These are phyloP conservation scores for Zygoascus hellenicus DNA, from an alignment of 1,139 yeast species.

Conservation along the genomic window DNA sequence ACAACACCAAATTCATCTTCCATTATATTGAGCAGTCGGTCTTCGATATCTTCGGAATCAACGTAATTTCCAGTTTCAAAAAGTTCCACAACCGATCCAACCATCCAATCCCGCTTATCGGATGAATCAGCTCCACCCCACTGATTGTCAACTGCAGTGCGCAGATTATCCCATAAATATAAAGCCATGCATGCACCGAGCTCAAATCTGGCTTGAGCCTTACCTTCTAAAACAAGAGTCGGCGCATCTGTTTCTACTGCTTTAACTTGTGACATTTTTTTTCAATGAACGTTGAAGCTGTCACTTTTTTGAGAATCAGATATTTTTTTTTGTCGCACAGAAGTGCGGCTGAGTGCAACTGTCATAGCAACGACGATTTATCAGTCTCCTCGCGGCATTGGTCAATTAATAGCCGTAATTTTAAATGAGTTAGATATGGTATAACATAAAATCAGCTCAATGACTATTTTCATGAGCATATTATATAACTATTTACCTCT, in stretches of 20 bases:
- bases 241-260: conserved; percentile 27
- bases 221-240: conserved; percentile 50
- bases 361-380: too few species aligned
- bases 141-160: conserved; percentile 85
- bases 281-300: too few species aligned
- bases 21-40: conserved; percentile 81
- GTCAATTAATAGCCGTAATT: too few species aligned
- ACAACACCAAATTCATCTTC: conserved; percentile 88
- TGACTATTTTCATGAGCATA: too few species aligned
- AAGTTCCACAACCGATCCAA: conserved; percentile 74
- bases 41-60: conserved; percentile 77
- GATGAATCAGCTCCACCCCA: conserved; percentile 96
- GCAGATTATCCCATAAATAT: conserved; percentile 81
- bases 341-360: too few species aligned
- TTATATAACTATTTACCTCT: too few species aligned
- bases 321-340: too few species aligned
- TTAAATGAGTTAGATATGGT: too few species aligned
- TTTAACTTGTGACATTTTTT: conserved; percentile 12
- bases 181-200: conserved; percentile 90
- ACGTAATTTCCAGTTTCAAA: conserved; percentile 48
- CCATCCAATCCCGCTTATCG: conserved; percentile 93
- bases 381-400: too few species aligned
- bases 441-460: too few species aligned
- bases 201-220: conserved; percentile 78
- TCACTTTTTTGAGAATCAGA: too few species aligned